phyloP scores from a whole-genome alignment of 257 asterid genomes.

The Capsicum pubescens region DNA sequence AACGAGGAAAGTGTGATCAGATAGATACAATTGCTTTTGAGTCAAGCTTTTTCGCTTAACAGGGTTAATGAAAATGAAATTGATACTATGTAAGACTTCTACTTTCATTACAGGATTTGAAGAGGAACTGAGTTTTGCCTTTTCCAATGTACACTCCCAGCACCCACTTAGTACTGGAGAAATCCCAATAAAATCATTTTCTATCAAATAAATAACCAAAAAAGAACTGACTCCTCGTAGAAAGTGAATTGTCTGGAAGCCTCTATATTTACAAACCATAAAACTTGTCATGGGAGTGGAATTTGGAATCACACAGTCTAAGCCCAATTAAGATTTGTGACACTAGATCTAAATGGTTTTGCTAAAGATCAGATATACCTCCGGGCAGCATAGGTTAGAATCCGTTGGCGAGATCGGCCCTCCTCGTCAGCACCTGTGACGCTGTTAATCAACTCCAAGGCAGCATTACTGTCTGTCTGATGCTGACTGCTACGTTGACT shows the following conservation, averaged over 20 bases:
- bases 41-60: background rate
- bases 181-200: background rate
- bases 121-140: constrained; percentile 20
- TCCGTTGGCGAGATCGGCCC: constrained; percentile 95
- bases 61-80: background rate
- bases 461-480: constrained; percentile 71
- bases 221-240: background rate
- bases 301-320: constrained; percentile 22
- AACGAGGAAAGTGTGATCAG: background rate
- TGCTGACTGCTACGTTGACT: constrained; percentile 70
- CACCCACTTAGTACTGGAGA: background rate
- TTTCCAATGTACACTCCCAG: background rate
- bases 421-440: constrained; percentile 95
- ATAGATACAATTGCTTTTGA: background rate
- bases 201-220: background rate
- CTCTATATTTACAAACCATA: constrained; percentile 18
- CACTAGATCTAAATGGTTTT: constrained; percentile 24
- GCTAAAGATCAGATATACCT: constrained; percentile 57
- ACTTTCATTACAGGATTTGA: constrained; percentile 17
- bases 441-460: constrained; percentile 90
- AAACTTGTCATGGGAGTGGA: background rate
- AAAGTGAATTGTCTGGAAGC: constrained; percentile 13
- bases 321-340: constrained; percentile 20
- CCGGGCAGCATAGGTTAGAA: constrained; percentile 95
- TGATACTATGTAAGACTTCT: constrained; percentile 3